phyloP scores from a whole-genome alignment of 495 filamentous ascomycete genomes.

The Annulohypoxylon moriforme region DNA sequence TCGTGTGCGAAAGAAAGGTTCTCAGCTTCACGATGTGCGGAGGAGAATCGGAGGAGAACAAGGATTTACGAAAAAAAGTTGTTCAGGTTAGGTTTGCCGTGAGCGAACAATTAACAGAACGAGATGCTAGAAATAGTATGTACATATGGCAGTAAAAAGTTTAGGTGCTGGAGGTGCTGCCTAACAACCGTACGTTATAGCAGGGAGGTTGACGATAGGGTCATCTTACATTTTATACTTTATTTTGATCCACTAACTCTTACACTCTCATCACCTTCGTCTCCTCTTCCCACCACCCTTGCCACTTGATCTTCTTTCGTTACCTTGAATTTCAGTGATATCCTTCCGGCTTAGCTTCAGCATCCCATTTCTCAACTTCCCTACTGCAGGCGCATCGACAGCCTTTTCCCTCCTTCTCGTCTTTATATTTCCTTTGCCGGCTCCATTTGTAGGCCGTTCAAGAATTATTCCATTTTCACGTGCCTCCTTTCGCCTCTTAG shows the following conservation, averaged over 20 bases:
- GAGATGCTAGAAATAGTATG: background rate
- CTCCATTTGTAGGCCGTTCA: conserved; percentile 66
- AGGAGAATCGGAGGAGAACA: too few relatives aligned
- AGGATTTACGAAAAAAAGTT: too few relatives aligned
- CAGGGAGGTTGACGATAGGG: too few relatives aligned
- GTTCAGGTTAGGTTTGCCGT: too few relatives aligned
- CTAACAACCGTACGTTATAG: background rate
- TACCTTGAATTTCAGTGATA: conserved; percentile 72
- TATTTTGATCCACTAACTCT: background rate
- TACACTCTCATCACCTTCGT: conserved; percentile 17
- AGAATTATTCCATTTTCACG: conserved; percentile 91
- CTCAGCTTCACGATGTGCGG: too few relatives aligned
- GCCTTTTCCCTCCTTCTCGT: conserved; percentile 68
- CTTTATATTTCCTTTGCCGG: conserved; percentile 47
- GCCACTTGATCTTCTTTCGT: conserved; percentile 38
- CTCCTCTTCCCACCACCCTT: conserved; percentile 46
- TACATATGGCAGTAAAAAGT: too few relatives aligned
- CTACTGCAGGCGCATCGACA: conserved; percentile 79
- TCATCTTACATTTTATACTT: too few relatives aligned
- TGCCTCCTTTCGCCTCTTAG: conserved; percentile 78
- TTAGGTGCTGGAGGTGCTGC: too few relatives aligned
- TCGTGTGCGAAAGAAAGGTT: too few relatives aligned
- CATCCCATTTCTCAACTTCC: conserved; percentile 81
- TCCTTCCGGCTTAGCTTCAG: conserved; percentile 83
- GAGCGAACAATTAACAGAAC: too few relatives aligned